Evolutionary conservation across 495 filamentous ascomycete species (phyloP).

Genomic region (Neurospora africana): DNA sequence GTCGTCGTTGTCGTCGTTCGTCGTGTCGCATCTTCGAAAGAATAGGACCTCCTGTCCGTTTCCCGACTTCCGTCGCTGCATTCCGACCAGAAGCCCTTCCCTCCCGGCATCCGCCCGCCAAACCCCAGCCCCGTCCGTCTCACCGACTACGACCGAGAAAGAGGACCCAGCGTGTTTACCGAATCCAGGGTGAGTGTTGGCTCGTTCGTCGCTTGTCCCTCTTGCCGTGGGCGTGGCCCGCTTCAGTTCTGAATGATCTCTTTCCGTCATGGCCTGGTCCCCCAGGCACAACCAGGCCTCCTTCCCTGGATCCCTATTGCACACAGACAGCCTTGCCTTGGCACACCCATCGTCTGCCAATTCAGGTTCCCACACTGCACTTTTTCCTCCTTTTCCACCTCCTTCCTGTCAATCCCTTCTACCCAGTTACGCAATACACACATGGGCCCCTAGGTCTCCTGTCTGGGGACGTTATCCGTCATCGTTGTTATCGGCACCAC

Average conservation of each 20-base stretch:
- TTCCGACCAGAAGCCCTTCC: not conserved
- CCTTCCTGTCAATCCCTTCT: not conserved
- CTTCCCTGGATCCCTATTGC: not conserved
- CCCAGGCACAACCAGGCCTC: not conserved
- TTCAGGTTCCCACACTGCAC: not conserved
- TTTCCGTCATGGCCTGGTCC: not conserved
- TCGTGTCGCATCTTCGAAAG: not conserved
- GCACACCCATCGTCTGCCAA: not conserved
- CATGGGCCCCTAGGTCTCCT: not conserved
- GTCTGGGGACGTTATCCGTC: not conserved
- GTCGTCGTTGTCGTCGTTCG: not conserved
- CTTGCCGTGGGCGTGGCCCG: not conserved
- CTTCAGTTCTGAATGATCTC: not conserved
- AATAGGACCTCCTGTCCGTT: not conserved
- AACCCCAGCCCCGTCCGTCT: not conserved
- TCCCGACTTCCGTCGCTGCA: not conserved
- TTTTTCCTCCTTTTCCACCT: not conserved
- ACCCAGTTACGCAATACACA: not conserved
- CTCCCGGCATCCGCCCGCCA: not conserved
- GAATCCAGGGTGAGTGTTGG: not conserved
- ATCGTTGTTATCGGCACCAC: not conserved
- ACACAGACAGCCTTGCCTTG: not conserved
- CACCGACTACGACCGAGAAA: not conserved
- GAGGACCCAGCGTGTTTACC: not conserved
- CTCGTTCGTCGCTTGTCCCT: not conserved